These are phyloP conservation scores for Pseudogymnoascus sp. DNA, from an alignment of 2,329 filamentous ascomycete species.

Conservation along the genomic window DNA sequence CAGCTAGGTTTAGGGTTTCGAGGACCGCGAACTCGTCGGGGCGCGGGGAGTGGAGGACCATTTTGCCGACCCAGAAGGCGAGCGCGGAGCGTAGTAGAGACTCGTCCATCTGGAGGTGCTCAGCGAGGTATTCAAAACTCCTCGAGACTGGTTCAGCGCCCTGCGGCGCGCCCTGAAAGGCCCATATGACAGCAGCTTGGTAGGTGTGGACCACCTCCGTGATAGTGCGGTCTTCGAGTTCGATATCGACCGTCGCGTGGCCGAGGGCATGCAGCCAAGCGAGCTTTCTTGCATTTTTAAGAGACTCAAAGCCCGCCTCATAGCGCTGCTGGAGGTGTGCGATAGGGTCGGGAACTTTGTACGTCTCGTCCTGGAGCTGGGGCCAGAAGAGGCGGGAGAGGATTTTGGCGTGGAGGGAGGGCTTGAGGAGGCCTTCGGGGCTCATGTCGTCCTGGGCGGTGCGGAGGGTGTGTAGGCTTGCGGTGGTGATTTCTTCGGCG, in stretches of 20 bases:
- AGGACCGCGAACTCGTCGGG: constrained; percentile 58
- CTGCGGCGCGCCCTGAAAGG: constrained; percentile 50
- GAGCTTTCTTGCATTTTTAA: constrained; percentile 79
- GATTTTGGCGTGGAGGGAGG: constrained; percentile 69
- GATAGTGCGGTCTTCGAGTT: constrained; percentile 72
- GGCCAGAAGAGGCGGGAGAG: constrained; percentile 94
- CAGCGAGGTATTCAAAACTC: constrained; percentile 45
- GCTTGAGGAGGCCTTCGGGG: constrained; percentile 25
- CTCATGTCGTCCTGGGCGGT: constrained; percentile 29
- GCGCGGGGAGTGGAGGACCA: constrained; percentile 51
- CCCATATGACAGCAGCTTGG: constrained; percentile 80
- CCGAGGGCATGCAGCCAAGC: constrained; percentile 82
- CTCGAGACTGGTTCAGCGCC: constrained; percentile 27
- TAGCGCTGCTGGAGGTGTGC: constrained; percentile 59
- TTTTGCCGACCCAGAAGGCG: constrained; percentile 62
- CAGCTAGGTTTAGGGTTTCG: constrained; percentile 47
- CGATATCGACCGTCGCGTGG: constrained; percentile 70
- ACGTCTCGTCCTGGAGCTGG: constrained; percentile 61
- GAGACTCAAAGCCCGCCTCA: constrained; percentile 63
- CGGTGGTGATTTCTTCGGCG: constrained; percentile 22
- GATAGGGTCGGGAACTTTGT: constrained; percentile 54
- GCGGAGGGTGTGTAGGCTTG: constrained; percentile 16
- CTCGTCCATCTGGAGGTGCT: constrained; percentile 61
- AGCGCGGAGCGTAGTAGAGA: constrained; percentile 61
- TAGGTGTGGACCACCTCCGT: constrained; percentile 68